phyloP scores from a whole-genome alignment of 768 basidiomycete species.

The Podaxis rugospora region DNA sequence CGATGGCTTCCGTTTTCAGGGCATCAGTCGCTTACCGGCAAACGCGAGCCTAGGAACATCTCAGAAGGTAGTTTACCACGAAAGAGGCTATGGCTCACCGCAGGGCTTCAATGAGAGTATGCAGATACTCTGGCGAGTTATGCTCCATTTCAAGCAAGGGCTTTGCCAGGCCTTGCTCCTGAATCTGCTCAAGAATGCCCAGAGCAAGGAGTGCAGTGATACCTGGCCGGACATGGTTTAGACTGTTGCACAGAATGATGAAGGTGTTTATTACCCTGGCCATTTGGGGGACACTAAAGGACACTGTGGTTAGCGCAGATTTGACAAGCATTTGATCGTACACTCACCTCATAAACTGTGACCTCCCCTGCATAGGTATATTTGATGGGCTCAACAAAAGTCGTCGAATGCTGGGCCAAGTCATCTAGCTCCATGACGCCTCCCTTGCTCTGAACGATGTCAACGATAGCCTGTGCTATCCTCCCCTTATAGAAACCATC shows the following conservation, averaged over 20 bases:
- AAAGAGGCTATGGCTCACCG: conserved; percentile 39
- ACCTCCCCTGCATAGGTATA: conserved; percentile 86
- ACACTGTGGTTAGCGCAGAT: not conserved
- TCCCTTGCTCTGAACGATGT: conserved; percentile 79
- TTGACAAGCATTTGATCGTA: conserved; percentile 7
- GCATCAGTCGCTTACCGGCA: conserved; percentile 46
- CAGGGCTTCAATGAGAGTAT: conserved; percentile 81
- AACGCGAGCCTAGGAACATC: conserved; percentile 52
- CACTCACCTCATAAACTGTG: conserved; percentile 82
- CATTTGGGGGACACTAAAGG: conserved; percentile 87
- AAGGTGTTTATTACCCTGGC: conserved; percentile 60
- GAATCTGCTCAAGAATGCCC: conserved; percentile 86
- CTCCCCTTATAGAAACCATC: conserved; percentile 94
- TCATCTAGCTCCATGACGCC: conserved; percentile 96
- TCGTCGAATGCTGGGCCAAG: conserved; percentile 74
- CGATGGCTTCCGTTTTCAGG: not conserved
- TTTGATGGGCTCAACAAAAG: conserved; percentile 85
- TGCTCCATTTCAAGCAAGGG: conserved; percentile 81
- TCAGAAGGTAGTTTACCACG: not conserved
- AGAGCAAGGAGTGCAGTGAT: conserved; percentile 90
- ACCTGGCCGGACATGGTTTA: conserved; percentile 33
- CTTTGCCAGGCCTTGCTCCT: conserved; percentile 64
- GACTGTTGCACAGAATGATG: not conserved
- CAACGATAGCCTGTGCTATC: conserved; percentile 84
- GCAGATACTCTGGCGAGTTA: conserved; percentile 87